Evolutionary conservation across 352 stramenopile genomes (phyloP).

Genomic region (Globisporangium irregulare): DNA sequence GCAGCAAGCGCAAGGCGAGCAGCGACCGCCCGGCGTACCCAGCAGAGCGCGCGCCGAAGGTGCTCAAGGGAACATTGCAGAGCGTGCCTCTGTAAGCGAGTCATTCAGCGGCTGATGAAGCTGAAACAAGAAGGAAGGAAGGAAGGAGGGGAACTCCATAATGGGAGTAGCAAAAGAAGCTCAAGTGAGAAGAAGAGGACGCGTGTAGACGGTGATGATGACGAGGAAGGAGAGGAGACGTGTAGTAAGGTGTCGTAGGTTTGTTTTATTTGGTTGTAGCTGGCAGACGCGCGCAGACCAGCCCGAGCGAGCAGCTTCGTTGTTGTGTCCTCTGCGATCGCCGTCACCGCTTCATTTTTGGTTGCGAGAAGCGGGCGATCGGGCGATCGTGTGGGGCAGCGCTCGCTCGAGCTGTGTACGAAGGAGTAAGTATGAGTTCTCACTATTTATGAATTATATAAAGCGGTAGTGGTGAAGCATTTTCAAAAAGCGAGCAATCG

Average conservation of each 20-base stretch:
- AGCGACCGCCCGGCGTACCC: slow-evolving; percentile 19
- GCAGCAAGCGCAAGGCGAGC: slow-evolving; percentile 47
- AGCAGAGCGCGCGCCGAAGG: slow-evolving; percentile 21
- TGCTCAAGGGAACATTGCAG: slow-evolving; percentile 20
- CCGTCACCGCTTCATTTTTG: too few relatives aligned
- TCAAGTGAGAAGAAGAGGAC: slow-evolving; percentile 4
- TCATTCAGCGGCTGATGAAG: neutral
- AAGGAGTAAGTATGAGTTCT: neutral
- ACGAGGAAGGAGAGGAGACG: too few relatives aligned
- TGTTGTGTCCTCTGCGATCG: too few relatives aligned
- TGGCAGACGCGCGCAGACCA: too few relatives aligned
- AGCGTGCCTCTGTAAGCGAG: slow-evolving; percentile 9
- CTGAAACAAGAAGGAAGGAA: neutral
- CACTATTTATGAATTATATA: neutral
- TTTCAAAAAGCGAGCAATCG: neutral
- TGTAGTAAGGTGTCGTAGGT: slow-evolving; percentile 11
- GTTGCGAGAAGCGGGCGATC: too few relatives aligned
- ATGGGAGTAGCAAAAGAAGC: slow-evolving; percentile 9
- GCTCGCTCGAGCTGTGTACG: too few relatives aligned
- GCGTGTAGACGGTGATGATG: neutral
- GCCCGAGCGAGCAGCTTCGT: neutral
- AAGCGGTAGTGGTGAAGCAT: neutral
- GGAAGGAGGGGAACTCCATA: slow-evolving; percentile 2
- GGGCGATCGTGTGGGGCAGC: too few relatives aligned
- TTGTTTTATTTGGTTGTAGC: slow-evolving; percentile 5